Percentiles rank a stretch among this genome's conserved stretches.
Evolutionary conservation across 441 rosid species (phyloP).

Genomic region (Corymbia calophylla): DNA sequence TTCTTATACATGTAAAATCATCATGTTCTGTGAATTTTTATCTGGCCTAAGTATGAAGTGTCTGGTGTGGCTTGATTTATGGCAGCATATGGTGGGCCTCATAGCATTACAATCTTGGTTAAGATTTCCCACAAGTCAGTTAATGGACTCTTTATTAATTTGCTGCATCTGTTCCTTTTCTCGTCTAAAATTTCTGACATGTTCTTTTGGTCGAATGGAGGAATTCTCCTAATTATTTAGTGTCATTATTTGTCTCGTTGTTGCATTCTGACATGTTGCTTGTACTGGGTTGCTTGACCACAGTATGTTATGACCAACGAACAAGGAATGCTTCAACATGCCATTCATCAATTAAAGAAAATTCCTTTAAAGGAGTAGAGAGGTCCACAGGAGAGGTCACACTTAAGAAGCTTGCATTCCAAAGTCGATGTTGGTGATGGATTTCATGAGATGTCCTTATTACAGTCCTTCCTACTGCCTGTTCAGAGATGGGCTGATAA

Average conservation of each 20-base stretch:
- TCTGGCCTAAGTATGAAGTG: background rate
- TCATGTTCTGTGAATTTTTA: background rate
- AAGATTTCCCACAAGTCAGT: background rate
- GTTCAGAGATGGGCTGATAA: slow-evolving; percentile 92
- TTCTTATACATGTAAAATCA: background rate
- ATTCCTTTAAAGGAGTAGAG: slow-evolving; percentile 90
- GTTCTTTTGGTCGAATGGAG: background rate
- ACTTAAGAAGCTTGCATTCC: slow-evolving; percentile 70
- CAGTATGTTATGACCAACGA: slow-evolving; percentile 91
- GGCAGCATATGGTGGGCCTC: background rate
- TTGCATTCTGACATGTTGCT: background rate
- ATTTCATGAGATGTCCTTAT: slow-evolving; percentile 44
- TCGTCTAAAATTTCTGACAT: background rate
- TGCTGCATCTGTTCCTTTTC: background rate
- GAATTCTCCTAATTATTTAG: background rate
- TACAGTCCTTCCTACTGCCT: slow-evolving; percentile 85
- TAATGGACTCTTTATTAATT: background rate
- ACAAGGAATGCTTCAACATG: slow-evolving; percentile 73
- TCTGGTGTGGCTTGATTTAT: background rate
- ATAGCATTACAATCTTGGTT: background rate
- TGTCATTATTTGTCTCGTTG: background rate
- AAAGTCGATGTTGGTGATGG: slow-evolving; percentile 68
- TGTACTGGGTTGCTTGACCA: slow-evolving; percentile 20
- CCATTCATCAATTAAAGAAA: slow-evolving; percentile 83
- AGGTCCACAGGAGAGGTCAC: slow-evolving; percentile 96